Evolutionary conservation across 352 stramenopile genomes (phyloP), one percentile per base, ranked within the genome.

Genomic region (Blastocystis sp.): DNA sequence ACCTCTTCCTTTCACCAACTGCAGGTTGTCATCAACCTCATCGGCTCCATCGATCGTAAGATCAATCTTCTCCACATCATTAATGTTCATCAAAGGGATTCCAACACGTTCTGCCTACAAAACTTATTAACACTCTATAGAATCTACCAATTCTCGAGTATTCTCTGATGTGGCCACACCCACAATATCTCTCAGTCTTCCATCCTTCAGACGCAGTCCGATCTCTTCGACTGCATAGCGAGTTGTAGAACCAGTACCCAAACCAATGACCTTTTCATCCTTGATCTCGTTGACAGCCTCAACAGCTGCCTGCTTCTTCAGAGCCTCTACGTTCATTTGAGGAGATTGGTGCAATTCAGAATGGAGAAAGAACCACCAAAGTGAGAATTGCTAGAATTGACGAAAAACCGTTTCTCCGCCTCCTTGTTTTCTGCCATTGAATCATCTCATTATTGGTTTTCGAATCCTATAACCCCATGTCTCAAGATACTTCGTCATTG

Each of bases 11-110:
- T 80, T 80, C 9, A 32, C 63, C 49, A 80, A 0, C 54, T 80
- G 69, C 5, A 80, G 69, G 39, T 80, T 46, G 19, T 16, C 11
- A 46, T 89, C 75, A 12, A 88, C 88, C 32, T 85, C 87, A 78
- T 89, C 88, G 9, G 88, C 88, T 7, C 88, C 88, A 59, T 89
- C 88, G 27, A 89, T 89, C 9, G 88, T 69, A 9, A 89, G 51
- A 46, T 89, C 88, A 42, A 89, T 58, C 42, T 54, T 54, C n/a
- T 51, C 46, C 9, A 24, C 12, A 37, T 89, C 57, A 39, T 89
- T 74, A 16, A 89, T 67, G 11, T 67, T 85, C 19, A 43, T 74
- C 27, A 89, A 54, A 0, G 83, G 88, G 46, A 89, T 89, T 51
- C 43, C 42, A 46, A 89, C 71, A n/a, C n/a, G 16, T 16, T 21